These are phyloP conservation scores for Poterioochromonas sp. DNA, from an alignment of 352 stramenopile species.

Conservation along the genomic window DNA sequence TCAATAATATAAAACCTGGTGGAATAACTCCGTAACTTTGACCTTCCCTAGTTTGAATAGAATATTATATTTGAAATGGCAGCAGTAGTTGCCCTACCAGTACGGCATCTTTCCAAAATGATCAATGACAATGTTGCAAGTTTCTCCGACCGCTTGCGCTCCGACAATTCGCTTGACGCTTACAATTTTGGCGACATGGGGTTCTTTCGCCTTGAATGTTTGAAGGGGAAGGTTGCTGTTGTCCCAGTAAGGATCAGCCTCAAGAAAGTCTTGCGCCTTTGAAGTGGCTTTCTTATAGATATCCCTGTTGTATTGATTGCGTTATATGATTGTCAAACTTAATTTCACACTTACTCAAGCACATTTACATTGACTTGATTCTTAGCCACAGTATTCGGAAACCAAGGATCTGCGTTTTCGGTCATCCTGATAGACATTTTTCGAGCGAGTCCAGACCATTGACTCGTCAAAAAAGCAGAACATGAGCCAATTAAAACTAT, in stretches of 20 bases:
- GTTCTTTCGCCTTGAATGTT: slow-evolving; percentile 56
- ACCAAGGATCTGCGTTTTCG: slow-evolving; percentile 46
- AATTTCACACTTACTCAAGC: slow-evolving; percentile 41
- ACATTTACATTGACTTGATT: slow-evolving; percentile 40
- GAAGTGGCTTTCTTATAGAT: slow-evolving; percentile 34
- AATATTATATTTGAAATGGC: no score
- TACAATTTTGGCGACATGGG: slow-evolving; percentile 68
- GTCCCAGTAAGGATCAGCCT: slow-evolving; percentile 66
- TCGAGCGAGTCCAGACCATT: no score
- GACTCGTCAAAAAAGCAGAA: no score
- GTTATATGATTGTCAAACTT: not conserved
- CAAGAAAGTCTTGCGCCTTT: slow-evolving; percentile 60
- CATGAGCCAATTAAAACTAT: no score
- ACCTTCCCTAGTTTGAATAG: no score
- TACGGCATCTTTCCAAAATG: slow-evolving; percentile 71
- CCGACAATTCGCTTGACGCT: slow-evolving; percentile 72
- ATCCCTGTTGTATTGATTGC: not conserved
- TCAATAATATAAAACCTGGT: slow-evolving; percentile 35
- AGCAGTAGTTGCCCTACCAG: no score
- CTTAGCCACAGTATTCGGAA: slow-evolving; percentile 39
- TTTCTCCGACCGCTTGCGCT: slow-evolving; percentile 67
- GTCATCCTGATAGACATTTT: not conserved
- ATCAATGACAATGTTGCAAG: slow-evolving; percentile 76
- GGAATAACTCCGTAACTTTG: slow-evolving; percentile 76
- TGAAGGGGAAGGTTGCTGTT: slow-evolving; percentile 64